Base-by-base conservation (phyloP, 2,329 filamentous ascomycete genomes). In the Dothistroma pini region DNA sequence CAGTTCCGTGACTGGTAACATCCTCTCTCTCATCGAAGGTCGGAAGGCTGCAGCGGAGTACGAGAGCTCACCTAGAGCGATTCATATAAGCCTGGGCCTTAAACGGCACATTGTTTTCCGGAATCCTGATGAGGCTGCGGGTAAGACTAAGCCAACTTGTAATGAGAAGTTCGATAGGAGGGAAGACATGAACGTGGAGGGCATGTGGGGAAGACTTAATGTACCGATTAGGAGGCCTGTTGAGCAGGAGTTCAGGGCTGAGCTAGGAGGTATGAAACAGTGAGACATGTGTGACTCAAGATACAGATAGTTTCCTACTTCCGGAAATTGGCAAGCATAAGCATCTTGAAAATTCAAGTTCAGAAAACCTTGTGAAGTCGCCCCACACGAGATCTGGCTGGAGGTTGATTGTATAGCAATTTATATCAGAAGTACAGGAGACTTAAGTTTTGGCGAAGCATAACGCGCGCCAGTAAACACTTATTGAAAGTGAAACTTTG, bases 1-100 rank as follows among this genome's bases (percentile, higher is more conserved):
- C 2, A 74, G 76, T 32, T 68, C 83, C 4, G 84, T 80, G 0
- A 79, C 79, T 1, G 77, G 80, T 44, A 89, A 88, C 63, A 77
- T 88, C 19, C 68, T 85, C 2, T 73, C 77, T 0, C 72, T 76
- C 0, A 78, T 82, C 0, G 71, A 78, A 32, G 53, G 57, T 1
- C 22, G 51, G 7, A 47, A 53, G 8, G 38, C 62, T 11, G 47
- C 54, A 32, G 54, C 51, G 16, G 44, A 64, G 16, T 61, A 56
- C 22, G 51, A 60, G 25, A 49, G 55, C 21, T 48, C 22, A 11
- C 62, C 63, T 0, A 34, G 58, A 44, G 64, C 57, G 12, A 66
- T 66, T 19, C 62, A 66, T 57, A n/a, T 66, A 41, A 61, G 53
- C 29, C 32, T 66, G 47, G 64, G 64, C 10, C 54, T 63, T 53